Evolutionary conservation across 345 rosid species (phyloP), one percentile per base, ranked within the genome.

Genomic region (Citrus hindsii): DNA sequence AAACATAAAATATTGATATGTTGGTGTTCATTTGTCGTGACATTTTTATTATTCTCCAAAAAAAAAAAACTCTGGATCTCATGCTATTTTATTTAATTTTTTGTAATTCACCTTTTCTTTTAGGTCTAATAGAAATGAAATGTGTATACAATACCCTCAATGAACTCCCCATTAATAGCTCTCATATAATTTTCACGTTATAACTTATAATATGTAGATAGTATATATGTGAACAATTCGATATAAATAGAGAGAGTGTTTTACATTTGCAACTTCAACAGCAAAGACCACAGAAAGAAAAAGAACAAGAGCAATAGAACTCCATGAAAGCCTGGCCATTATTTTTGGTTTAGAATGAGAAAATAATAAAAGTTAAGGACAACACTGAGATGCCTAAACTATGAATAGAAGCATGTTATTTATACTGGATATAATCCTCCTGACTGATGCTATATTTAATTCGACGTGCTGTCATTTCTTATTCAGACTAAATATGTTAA

Each of bases 301-400:
- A 48, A 79, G 59, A 55, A 79, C 25, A 56, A 58, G 9, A 18
- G 68, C 61, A 30, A 56, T 25, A 4, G 28, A 63, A 35, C 22
- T 30, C 13, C 4, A 42, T 25, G 82, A 67, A 64, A 67, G 35
- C 53, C 42, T 79, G 3, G 82, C 62, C 82, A 73, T 79, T 40
- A 73, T 19, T 28, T 30, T 71, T 71, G 21, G 6, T 51, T 51
- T 18, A 51, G 56, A 51, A 51, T 53, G 48, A 24, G 7, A 46
- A 27, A 27, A 60, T 24, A 61, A 61, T 27, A 27, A 60, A n/a
- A 19, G 13, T 10, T 27, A 25, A 61, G 33, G 27, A 61, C 14
- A 25, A 25, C 4, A 13, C 27, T 40, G 3, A 9, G 1, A 40
- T 61, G 33, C 18, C 32, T 30, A 24, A 4, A 13, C 33, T 9